Evolutionary conservation across 2,329 filamentous ascomycete genomes (phyloP), one percentile per base, ranked within the genome.

Genomic region (Talaromyces funiculosus): DNA sequence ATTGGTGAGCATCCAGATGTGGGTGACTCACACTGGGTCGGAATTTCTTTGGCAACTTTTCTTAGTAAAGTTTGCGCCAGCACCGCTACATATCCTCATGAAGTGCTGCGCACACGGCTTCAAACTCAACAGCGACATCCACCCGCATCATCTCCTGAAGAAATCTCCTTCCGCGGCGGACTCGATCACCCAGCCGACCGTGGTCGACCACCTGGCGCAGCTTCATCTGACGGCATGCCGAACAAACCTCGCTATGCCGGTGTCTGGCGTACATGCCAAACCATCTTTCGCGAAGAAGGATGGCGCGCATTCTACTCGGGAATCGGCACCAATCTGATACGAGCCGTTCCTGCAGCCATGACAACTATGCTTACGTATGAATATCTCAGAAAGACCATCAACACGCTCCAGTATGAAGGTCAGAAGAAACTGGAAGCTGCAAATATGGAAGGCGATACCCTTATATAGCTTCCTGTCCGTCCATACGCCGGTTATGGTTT

Each of bases 311-410:
- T 99, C 69, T 99, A 99, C 73, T 93, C 92, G 24, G 94, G 94
- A 37, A 91, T 99, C 81, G 94, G 94, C 38, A 96, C 93, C 53
- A 99, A 99, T 77, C 90, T 99, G 86, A 91, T 97, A 81, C 85
- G 94, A 60, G 94, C 94, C 7, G 88, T 99, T 12, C 94, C 94
- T 33, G 92, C 94, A 22, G 93, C 94, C 20, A 96, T 96, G 69
- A 96, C 96, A 26, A 99, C 94, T 3, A 95, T 99, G 88, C 82
- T 97, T 71, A 97, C 93, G 12, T 99, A 96, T 71, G 94, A 99
- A 77, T 94, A 88, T 66, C 73, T 88, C 61, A 81, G 82, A 65
- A 82, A 82, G 62, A 72, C 77, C 16, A 78, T 86, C 59, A 78
- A 79, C 55, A 77, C 75, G 59, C 65, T 85, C 59, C 84, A 86